phyloP scores from a whole-genome alignment of 202 grass and related monocot species.

The Panicum hallii region DNA sequence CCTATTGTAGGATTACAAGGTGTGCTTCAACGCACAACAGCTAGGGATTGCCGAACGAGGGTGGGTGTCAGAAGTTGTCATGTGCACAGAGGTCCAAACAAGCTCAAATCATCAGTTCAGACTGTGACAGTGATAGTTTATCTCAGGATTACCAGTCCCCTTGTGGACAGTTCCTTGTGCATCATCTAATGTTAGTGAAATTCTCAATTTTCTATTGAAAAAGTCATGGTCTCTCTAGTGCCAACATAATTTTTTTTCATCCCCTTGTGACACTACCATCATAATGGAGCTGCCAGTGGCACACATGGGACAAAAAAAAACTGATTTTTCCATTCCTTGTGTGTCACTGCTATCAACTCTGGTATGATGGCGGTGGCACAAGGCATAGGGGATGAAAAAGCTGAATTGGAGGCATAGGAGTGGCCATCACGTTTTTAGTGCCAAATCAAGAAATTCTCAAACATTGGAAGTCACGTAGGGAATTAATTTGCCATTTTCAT shows the following conservation, averaged over 20 bases:
- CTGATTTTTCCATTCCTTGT: neutral
- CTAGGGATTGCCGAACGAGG: neutral
- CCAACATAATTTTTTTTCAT: neutral
- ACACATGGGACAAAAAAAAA: neutral
- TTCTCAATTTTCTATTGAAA: neutral
- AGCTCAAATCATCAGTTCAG: neutral
- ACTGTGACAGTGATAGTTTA: neutral
- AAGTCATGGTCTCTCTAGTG: neutral
- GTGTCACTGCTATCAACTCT: neutral
- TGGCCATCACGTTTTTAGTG: neutral
- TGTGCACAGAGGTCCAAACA: neutral
- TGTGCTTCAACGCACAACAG: too few relatives aligned
- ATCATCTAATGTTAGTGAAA: neutral
- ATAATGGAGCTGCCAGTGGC: neutral
- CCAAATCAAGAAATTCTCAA: neutral
- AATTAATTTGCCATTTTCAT: neutral
- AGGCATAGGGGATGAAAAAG: neutral
- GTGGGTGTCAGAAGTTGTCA: neutral
- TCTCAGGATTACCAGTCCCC: neutral
- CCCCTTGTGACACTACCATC: too few relatives aligned
- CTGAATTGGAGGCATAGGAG: neutral
- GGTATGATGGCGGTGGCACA: neutral
- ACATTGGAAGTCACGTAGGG: neutral
- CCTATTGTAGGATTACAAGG: neutral
- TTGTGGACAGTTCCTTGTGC: neutral